Percentiles rank a stretch among this genome's conserved stretches.
phyloP scores from a whole-genome alignment of 2,329 filamentous ascomycete species.

The Penicillium concentricum region DNA sequence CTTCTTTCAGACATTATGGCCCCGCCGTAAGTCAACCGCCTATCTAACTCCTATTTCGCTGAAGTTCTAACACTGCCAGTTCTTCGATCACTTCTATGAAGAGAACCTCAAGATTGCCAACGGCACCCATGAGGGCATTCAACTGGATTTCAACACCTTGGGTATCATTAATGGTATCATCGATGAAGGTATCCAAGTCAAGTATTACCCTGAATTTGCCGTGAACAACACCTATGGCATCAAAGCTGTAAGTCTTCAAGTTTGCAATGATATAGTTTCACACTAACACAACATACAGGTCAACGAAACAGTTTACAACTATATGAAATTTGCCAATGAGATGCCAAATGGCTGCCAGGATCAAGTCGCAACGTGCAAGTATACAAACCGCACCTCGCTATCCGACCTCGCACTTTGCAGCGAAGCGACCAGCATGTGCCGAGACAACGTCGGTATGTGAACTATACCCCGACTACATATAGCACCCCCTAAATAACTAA shows the following conservation, averaged over 20 bases:
- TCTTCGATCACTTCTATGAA: slow-evolving; percentile 58
- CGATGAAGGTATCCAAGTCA: slow-evolving; percentile 52
- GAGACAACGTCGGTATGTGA: slow-evolving; percentile 51
- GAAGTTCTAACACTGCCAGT: slow-evolving; percentile 33
- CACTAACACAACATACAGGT: slow-evolving; percentile 28
- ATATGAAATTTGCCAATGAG: slow-evolving; percentile 56
- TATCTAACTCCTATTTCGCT: background rate
- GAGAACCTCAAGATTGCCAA: slow-evolving; percentile 57
- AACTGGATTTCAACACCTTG: slow-evolving; percentile 55
- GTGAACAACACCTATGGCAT: slow-evolving; percentile 58
- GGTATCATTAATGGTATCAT: slow-evolving; percentile 59
- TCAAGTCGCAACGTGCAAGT: slow-evolving; percentile 66
- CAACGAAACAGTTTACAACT: slow-evolving; percentile 60
- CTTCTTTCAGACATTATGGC: slow-evolving; percentile 48
- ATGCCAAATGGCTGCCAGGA: slow-evolving; percentile 62
- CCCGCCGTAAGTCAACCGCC: slow-evolving; percentile 37
- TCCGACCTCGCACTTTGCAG: slow-evolving; percentile 52
- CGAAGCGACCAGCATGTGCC: slow-evolving; percentile 56
- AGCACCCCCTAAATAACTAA: background rate
- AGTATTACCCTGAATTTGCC: slow-evolving; percentile 53
- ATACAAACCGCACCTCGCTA: slow-evolving; percentile 59
- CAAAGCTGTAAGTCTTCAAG: slow-evolving; percentile 30
- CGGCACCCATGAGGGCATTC: slow-evolving; percentile 48
- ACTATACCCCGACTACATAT: background rate
- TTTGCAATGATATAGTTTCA: background rate